A percentile compares a stretch with the other conserved stretches of the same genome.
Conservation (phyloP, 179 eudicot genomes). For the Vitellaria paradoxa region DNA sequence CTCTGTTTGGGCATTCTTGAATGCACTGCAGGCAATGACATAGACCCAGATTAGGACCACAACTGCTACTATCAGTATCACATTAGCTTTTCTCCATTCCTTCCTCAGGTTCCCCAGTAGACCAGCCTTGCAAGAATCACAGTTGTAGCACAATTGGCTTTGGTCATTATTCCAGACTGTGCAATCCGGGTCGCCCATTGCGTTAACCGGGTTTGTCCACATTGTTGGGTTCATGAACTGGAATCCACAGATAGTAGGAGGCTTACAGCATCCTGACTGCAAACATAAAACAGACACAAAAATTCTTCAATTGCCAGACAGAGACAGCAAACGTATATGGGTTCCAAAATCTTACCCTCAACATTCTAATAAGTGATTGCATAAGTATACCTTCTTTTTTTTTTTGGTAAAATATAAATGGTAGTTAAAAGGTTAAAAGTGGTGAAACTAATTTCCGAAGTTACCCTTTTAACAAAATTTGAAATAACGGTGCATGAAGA, state of each 20-base stretch:
- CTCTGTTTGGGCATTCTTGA: slow-evolving; percentile 79
- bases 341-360: no score
- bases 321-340: neutral
- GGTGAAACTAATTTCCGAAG: no score
- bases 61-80: slow-evolving; percentile 65
- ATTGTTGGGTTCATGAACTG: slow-evolving; percentile 75
- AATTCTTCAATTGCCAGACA: no score
- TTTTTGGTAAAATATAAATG: no score
- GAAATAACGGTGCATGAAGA: no score
- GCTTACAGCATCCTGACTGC: slow-evolving; percentile 99
- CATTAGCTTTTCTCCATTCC: slow-evolving; percentile 86
- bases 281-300: neutral
- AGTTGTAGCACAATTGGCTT: slow-evolving; percentile 79
- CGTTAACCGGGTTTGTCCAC: slow-evolving; percentile 70
- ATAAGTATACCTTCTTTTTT: no score
- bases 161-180: slow-evolving; percentile 75
- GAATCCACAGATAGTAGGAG: slow-evolving; percentile 77
- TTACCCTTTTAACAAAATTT: no score
- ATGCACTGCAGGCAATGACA: slow-evolving; percentile 86
- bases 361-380: no score
- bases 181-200: slow-evolving; percentile 66
- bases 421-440: no score
- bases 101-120: slow-evolving; percentile 73
- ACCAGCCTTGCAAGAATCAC: slow-evolving; percentile 91
- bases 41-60: slow-evolving; percentile 84